These are phyloP conservation scores for Funneliformis mosseae DNA, from an alignment of 192 early-diverging fungal species.

Conservation along the genomic window DNA sequence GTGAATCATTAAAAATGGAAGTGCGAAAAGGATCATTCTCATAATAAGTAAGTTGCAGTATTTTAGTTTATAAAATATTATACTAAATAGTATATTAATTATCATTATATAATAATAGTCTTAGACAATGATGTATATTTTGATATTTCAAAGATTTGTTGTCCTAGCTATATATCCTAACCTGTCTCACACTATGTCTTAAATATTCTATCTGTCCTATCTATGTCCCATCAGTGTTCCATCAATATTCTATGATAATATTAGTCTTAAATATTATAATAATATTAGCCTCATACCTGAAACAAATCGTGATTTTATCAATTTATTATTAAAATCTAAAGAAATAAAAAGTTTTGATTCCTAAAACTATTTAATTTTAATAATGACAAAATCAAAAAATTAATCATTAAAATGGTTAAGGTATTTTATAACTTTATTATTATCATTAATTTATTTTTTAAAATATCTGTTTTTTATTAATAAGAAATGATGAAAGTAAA, in stretches of 20 bases:
- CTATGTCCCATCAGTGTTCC: no score
- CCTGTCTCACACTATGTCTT: no score
- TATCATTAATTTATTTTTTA: not conserved
- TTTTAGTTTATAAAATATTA: constrained; percentile 1
- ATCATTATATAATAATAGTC: constrained; percentile 5
- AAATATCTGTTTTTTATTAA: not conserved
- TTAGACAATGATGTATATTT: no score
- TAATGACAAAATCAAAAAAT: not conserved
- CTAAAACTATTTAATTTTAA: not conserved
- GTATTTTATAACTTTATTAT: not conserved
- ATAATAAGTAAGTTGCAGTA: constrained; percentile 7
- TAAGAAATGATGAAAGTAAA: not conserved
- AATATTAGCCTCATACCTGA: not conserved
- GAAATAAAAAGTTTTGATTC: not conserved
- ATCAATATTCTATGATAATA: no score
- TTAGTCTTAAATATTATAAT: no score
- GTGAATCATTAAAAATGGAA: no score
- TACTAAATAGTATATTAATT: constrained; percentile 1
- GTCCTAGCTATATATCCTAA: no score
- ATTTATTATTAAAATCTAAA: not conserved
- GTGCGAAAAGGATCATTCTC: not conserved
- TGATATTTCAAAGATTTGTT: no score
- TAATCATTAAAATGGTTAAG: not conserved
- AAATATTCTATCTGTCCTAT: no score
- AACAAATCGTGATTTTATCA: constrained; percentile 10